A percentile compares a stretch with the other conserved stretches of the same genome.
Evolutionary conservation across 2,329 filamentous ascomycete species (phyloP).

Genomic region (Fusarium musae): DNA sequence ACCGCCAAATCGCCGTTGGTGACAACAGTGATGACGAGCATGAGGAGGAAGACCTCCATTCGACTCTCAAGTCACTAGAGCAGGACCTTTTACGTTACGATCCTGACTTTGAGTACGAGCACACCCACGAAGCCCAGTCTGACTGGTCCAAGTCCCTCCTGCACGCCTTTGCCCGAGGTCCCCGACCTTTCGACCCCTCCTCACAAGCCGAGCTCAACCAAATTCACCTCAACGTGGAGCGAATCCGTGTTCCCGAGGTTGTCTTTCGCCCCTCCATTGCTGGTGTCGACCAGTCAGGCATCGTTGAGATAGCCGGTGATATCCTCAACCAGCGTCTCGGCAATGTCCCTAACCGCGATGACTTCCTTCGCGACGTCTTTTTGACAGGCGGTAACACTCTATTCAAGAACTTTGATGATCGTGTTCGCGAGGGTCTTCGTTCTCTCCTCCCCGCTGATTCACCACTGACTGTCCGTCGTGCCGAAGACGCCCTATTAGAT

Average conservation of each 20-base stretch:
- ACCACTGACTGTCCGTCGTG: conserved; percentile 76
- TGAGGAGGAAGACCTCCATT: conserved; percentile 87
- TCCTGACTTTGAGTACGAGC: conserved; percentile 87
- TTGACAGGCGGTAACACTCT: conserved; percentile 92
- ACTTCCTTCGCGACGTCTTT: conserved; percentile 87
- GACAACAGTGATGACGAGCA: conserved; percentile 87
- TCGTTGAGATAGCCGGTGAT: conserved; percentile 91
- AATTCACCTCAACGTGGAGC: conserved; percentile 95
- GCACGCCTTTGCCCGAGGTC: conserved; percentile 89
- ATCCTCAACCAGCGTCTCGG: conserved; percentile 86
- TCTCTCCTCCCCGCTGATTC: conserved; percentile 77
- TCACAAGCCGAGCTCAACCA: conserved; percentile 85
- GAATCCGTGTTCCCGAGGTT: conserved; percentile 92
- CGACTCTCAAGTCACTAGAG: conserved; percentile 80
- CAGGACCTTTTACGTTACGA: conserved; percentile 87
- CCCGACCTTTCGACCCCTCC: conserved; percentile 84
- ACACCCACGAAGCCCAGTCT: conserved; percentile 89
- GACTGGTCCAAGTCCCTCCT: conserved; percentile 95
- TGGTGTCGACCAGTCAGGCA: conserved; percentile 90
- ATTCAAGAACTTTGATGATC: conserved; percentile 87
- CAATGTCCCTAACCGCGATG: conserved; percentile 66
- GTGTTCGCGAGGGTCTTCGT: conserved; percentile 77
- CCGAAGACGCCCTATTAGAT: conserved; percentile 82
- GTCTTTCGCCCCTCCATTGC: conserved; percentile 93
- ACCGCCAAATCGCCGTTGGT: conserved; percentile 89